These are phyloP conservation scores for Cladosporium sp. DNA, from an alignment of 2,329 filamentous ascomycete species.

Conservation along the genomic window DNA sequence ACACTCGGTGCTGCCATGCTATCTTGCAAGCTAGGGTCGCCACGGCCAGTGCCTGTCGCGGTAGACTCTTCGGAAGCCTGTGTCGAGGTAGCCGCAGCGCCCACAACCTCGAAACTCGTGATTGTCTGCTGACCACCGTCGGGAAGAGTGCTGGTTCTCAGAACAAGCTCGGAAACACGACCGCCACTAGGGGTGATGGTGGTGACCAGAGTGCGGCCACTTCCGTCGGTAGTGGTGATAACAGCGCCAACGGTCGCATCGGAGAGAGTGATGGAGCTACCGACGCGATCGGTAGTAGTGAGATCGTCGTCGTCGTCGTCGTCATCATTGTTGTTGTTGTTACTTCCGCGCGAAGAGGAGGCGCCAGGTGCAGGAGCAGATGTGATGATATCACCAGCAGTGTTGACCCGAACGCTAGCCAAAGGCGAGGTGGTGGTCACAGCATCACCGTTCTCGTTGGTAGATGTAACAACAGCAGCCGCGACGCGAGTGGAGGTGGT, in stretches of 20 bases:
- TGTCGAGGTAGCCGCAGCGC: constrained; percentile 27
- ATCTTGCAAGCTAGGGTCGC: constrained; percentile 41
- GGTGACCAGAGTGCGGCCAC: constrained; percentile 45
- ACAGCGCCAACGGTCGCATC: constrained; percentile 40
- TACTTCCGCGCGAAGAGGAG: constrained; percentile 25
- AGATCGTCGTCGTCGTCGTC: constrained; percentile 20
- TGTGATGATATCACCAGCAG: constrained; percentile 40
- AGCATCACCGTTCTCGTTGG: constrained; percentile 41
- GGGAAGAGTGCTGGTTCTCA: constrained; percentile 38
- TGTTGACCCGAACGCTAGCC: constrained; percentile 40
- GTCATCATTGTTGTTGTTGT: constrained; percentile 6
- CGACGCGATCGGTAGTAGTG: constrained; percentile 43
- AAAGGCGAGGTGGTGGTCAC: constrained; percentile 40
- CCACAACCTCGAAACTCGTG: constrained; percentile 48
- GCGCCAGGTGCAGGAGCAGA: constrained; percentile 41
- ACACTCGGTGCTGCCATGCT: constrained; percentile 34
- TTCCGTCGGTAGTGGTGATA: constrained; percentile 44
- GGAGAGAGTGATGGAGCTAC: constrained; percentile 40
- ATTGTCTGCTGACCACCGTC: constrained; percentile 42
- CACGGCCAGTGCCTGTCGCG: constrained; percentile 5
- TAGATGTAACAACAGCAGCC: constrained; percentile 41
- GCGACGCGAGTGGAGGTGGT: constrained; percentile 41
- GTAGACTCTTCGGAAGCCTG: constrained; percentile 20
- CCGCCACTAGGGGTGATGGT: constrained; percentile 49
- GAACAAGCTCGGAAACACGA: constrained; percentile 41